Evolutionary conservation across 331 rosid species (phyloP), one percentile per base, ranked within the genome.

Genomic region (Stylosanthes scabra): DNA sequence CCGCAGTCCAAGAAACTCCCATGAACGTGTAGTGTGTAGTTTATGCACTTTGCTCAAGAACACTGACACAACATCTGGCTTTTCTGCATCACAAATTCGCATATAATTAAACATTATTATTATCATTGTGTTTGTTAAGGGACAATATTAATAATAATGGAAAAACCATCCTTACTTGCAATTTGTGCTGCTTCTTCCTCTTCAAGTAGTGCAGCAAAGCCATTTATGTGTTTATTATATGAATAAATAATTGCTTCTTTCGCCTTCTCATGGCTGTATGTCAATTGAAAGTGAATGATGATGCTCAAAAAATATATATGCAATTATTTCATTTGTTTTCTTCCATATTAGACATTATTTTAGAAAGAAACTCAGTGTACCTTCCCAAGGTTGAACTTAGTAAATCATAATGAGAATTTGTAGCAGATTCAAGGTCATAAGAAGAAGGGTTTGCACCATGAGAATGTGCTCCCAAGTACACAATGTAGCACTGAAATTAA

Each of bases 401-500:
- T 25, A 85, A 79, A 63, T 75, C 56, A 70, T 82, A 54, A 74
- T 85, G 89, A 15, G 74, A 85, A 58, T 67, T 31, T 25, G 73
- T 68, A 28, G 80, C 86, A 7, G 12, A 58, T 20, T 81, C 65
- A 58, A 82, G 73, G 54, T 85, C 86, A 57, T 9, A 1, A 9
- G 52, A 41, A 0, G 84, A 71, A 71, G 84, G 86, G 11, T 45
- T 29, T 63, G 82, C 65, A 50, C 86, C 86, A 72, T 85, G 86
- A 28, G 84, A 82, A 68, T 85, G 86, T 75, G 76, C 49, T 72
- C 89, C 87, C 56, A 82, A 61, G 61, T 85, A 80, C 13, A 69
- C 84, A 80, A 80, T 69, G 77, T 74, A 80, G 47, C 84, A 80
- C 84, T 80, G 20, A 47, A 72, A 59, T 20, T 20, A 20, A 20